phyloP scores from a whole-genome alignment of 2,329 filamentous ascomycete genomes.

The Lasiodiplodia sp. region DNA sequence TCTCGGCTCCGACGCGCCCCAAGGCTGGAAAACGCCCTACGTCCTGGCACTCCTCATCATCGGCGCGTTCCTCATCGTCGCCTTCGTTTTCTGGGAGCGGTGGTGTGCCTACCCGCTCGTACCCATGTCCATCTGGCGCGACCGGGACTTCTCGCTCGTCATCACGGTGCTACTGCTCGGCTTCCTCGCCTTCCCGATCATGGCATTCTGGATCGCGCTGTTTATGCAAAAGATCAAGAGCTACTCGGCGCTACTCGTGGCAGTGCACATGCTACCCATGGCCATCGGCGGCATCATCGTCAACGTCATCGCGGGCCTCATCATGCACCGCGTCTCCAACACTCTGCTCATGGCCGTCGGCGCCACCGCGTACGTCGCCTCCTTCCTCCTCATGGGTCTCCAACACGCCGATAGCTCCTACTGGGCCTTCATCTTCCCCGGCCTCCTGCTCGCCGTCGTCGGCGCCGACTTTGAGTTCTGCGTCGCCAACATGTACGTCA shows the following conservation, averaged over 20 bases:
- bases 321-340: slow-evolving; percentile 71
- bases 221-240: slow-evolving; percentile 67
- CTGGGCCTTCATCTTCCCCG: slow-evolving; percentile 71
- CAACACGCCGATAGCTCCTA: slow-evolving; percentile 64
- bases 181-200: slow-evolving; percentile 68
- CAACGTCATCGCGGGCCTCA: slow-evolving; percentile 65
- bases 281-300: slow-evolving; percentile 68
- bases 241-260: slow-evolving; percentile 64
- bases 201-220: slow-evolving; percentile 69
- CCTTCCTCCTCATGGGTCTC: slow-evolving; percentile 64
- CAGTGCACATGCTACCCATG: slow-evolving; percentile 70
- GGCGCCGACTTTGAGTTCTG: slow-evolving; percentile 76
- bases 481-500: slow-evolving; percentile 75
- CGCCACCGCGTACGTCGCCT: slow-evolving; percentile 51
- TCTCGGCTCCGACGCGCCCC: slow-evolving; percentile 61
- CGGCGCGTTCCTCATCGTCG: slow-evolving; percentile 62
- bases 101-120: slow-evolving; percentile 55
- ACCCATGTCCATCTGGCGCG: slow-evolving; percentile 65
- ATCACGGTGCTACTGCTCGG: slow-evolving; percentile 65
- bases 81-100: slow-evolving; percentile 70
- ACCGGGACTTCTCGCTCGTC: slow-evolving; percentile 70
- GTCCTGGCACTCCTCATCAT: slow-evolving; percentile 69
- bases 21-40: slow-evolving; percentile 69
- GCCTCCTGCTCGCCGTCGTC: slow-evolving; percentile 66
- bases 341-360: slow-evolving; percentile 66